These are phyloP conservation scores for Nakaseomyces delphensis DNA, from an alignment of 1,139 yeast genomes.

Conservation along the genomic window DNA sequence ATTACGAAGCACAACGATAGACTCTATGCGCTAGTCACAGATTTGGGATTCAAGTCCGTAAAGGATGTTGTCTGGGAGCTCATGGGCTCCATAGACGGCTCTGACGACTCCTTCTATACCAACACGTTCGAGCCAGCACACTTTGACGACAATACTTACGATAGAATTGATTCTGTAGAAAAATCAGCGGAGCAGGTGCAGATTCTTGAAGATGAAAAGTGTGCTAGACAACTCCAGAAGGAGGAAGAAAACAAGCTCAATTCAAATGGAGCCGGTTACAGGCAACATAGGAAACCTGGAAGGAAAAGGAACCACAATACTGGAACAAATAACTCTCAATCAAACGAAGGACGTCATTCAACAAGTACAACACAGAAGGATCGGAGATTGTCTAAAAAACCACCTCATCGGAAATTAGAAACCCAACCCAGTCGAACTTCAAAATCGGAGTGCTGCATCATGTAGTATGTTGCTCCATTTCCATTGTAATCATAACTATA, in stretches of 20 bases:
- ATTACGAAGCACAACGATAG: conserved; percentile 45
- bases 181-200: conserved; percentile 10
- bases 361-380: not conserved
- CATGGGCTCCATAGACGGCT: conserved; percentile 55
- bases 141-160: conserved; percentile 8
- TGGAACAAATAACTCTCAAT: conserved; percentile 6
- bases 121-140: conserved; percentile 45
- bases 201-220: conserved; percentile 20
- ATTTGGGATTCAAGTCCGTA: conserved; percentile 49
- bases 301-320: conserved; percentile 6
- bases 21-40: conserved; percentile 61
- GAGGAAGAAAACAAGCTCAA: conserved; percentile 25
- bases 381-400: not conserved
- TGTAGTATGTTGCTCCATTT: not conserved
- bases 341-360: not conserved
- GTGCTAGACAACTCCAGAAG: conserved; percentile 28
- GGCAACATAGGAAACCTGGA: conserved; percentile 9
- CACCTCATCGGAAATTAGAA: not conserved
- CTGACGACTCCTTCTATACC: conserved; percentile 55
- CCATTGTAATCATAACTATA: no score
- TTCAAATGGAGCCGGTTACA: conserved; percentile 12
- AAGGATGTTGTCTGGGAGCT: conserved; percentile 67
- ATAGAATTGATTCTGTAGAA: not conserved
- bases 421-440: not conserved
- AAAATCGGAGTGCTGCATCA: not conserved